phyloP scores from a whole-genome alignment of 345 rosid species.

The Camelina sativa region DNA sequence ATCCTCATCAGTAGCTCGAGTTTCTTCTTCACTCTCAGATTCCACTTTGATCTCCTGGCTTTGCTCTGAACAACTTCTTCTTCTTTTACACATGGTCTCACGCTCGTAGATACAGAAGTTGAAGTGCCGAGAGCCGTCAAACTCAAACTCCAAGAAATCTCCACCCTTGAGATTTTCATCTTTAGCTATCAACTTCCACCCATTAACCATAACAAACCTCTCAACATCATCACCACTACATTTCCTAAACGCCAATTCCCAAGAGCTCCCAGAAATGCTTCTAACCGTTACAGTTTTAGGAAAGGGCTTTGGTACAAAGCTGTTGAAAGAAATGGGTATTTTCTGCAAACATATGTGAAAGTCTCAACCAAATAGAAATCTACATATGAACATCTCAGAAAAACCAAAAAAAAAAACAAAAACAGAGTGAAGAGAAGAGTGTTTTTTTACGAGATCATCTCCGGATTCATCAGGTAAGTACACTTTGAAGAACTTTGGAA shows the following conservation, averaged over 20 bases:
- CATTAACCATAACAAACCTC: background rate
- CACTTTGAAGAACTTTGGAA: conserved; percentile 29
- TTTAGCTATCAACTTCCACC: too few species aligned
- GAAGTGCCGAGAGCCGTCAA: conserved; percentile 24
- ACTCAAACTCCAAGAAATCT: conserved; percentile 29
- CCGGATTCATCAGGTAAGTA: conserved; percentile 13
- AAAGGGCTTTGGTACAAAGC: background rate
- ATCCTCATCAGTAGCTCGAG: conserved; percentile 9
- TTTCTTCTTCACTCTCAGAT: conserved; percentile 9
- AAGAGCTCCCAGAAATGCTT: background rate
- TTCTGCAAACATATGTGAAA: background rate
- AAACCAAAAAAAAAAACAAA: background rate
- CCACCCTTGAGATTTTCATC: background rate
- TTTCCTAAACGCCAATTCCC: background rate
- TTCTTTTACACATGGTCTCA: conserved; percentile 1
- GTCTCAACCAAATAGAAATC: background rate
- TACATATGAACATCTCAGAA: background rate
- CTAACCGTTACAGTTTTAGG: background rate
- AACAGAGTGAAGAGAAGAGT: conserved; percentile 15
- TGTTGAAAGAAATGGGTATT: background rate
- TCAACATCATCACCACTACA: background rate
- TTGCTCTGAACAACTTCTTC: background rate
- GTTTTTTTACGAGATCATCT: conserved; percentile 23
- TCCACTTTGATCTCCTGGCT: background rate
- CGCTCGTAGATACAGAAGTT: conserved; percentile 17